Evolutionary conservation across 169 alveolate genomes (phyloP), one percentile per base, ranked within the genome.

Genomic region (Plasmodium billcollinsi): DNA sequence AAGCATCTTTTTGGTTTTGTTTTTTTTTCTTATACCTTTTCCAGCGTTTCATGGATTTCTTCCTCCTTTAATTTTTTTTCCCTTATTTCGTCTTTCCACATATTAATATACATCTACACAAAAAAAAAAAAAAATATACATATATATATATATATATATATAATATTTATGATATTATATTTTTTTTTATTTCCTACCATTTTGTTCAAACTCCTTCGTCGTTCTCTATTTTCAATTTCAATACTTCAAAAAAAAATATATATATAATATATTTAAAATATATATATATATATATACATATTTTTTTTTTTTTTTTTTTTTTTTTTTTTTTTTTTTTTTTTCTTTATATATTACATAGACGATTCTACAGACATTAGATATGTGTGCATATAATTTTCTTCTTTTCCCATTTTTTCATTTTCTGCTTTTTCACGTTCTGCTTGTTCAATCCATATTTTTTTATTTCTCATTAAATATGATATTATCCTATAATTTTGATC

Each of bases 191-290:
- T 15, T n/a, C 15, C 70, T 71, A 85, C 91, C 86, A 70, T 56
- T 69, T 85, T 85, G 71, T 85, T 71, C 43, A 85, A 71, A 65
- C 54, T 69, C 61, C 54, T 69, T 61, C 91, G 43, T 26, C 72
- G 70, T 70, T 85, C 91, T 24, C 52, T 70, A 71, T 85, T 85
- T 85, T 85, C 86, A 85, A 85, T 71, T 58, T 85, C 91, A 71
- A 85, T 85, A 21, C 91, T 85, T 20, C 20, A 33, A 29, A 26
- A 76, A 45, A 63, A 56, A 9, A 39, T 8, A 26, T n/a, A 47
- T 74, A 12, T 21, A 58, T 29, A 74, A 74, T 74, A 15, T 45
- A 74, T 49, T n/a, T n/a, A n/a, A n/a, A n/a, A 74, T 45, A 9
- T 3, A 63, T 29, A 29, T 29, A 29, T 12, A 14, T 45, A 52